Conservation (phyloP, 805 yeast genomes). For the Ogataea chonburiensis region DNA sequence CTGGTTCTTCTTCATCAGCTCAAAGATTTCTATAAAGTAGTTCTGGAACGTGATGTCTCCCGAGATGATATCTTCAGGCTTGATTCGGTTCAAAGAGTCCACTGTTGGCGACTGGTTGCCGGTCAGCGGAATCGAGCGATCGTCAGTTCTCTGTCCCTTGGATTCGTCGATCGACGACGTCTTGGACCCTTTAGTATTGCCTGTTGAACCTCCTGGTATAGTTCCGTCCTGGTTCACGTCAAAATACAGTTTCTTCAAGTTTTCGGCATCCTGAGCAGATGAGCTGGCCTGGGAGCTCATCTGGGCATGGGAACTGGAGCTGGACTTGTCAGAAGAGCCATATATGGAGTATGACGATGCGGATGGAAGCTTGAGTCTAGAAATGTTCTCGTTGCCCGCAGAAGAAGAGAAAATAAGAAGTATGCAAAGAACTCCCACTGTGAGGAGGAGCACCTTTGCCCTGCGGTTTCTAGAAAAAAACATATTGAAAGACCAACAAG, state of each 20-base stretch:
- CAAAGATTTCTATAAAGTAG: constrained; percentile 33
- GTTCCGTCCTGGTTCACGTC: constrained; percentile 20
- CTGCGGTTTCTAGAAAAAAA: constrained; percentile 23
- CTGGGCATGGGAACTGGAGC: constrained; percentile 1
- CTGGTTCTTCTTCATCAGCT: constrained; percentile 30
- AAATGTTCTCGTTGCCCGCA: constrained; percentile 7
- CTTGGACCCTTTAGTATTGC: constrained; percentile 25
- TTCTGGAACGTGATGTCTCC: constrained; percentile 36
- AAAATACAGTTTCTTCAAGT: constrained; percentile 26
- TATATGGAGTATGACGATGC: constrained; percentile 8
- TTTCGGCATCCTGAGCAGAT: constrained; percentile 23
- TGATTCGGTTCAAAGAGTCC: constrained; percentile 28
- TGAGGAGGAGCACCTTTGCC: constrained; percentile 21
- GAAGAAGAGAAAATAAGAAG: constrained; percentile 13
- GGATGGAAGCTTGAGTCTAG: constrained; percentile 10
- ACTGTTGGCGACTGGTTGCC: constrained; percentile 28
- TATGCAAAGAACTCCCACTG: constrained; percentile 14
- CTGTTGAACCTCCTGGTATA: constrained; percentile 30
- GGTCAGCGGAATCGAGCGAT: constrained; percentile 31
- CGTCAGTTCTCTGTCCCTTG: constrained; percentile 27
- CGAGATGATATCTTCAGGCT: constrained; percentile 29
- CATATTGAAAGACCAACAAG: constrained; percentile 8
- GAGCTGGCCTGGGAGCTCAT: no score
- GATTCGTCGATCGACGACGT: constrained; percentile 25
- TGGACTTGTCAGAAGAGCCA: constrained; percentile 8